Base-by-base conservation (phyloP, 352 stramenopile species). In the Phytopythium aichiense region DNA sequence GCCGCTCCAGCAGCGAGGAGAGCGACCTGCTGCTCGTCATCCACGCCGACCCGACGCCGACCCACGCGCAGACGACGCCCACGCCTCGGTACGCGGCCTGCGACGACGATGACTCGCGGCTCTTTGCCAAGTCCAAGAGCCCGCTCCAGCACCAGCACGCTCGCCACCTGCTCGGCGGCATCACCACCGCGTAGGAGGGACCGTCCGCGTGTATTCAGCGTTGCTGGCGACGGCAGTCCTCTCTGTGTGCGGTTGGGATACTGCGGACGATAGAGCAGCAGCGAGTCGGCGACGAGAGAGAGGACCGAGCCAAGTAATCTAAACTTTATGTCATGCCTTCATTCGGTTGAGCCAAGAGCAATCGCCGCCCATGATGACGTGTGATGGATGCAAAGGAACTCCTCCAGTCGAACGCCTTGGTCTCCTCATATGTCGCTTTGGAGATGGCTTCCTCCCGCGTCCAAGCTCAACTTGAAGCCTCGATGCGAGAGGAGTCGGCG, bases 1-100 rank as follows among this genome's bases (percentile, higher is more conserved):
- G 67, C 60, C 61, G 70, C 13, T 87, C 76, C 50, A 79, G 77
- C 49, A 79, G 71, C 46, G 80, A 89, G 42, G 78, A 86, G 50
- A 64, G 73, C 37, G 65, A 65, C 23, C 42, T 73, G 23, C 60
- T 76, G 30, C 71, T 80, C 12, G 64, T 63, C 0, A 73, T 77
- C 20, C 77, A 77, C 12, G 68, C 74, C 23, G 64, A 75, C 28
- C 12, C 22, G 16, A 46, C 35, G 22, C 35, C 35, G 30, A 49
- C 35, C 35, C 7, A 49, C 35, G 42, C 18, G 18, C 42, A 59
- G 53, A 49, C 46, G 8, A 33, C 53, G 33, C 33, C 52, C 28
- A 56, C 50, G 30, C 28, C 33, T 11, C 52, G 52, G 8, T 58
- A 58, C 55, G 43, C 35, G 52, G 31, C 52, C 50, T 43, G 48